phyloP scores from a whole-genome alignment of 2,329 filamentous ascomycete genomes.

The Hyphodiscus sp. region DNA sequence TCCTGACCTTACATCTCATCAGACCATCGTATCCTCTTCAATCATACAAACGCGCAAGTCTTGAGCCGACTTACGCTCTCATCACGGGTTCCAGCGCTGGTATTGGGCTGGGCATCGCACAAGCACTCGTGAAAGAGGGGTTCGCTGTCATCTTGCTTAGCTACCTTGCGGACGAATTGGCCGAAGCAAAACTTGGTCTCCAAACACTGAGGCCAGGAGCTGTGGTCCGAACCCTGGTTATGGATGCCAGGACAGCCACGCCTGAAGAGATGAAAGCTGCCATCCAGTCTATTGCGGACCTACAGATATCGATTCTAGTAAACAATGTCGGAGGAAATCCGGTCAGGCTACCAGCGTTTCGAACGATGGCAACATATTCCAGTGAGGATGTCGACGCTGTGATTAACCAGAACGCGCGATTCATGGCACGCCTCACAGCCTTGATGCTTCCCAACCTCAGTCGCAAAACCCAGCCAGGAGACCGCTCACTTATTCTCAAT shows the following conservation, averaged over 20 bases:
- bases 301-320: constrained; percentile 30
- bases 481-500: too few relatives aligned
- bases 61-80: constrained; percentile 26
- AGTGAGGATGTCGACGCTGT: constrained; percentile 27
- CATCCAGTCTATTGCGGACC: constrained; percentile 17
- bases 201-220: constrained; percentile 17
- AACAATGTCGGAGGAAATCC: constrained; percentile 31
- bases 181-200: constrained; percentile 22
- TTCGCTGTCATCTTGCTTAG: constrained; percentile 32
- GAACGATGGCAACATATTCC: constrained; percentile 24
- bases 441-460: constrained; percentile 22
- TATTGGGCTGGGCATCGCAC: constrained; percentile 31
- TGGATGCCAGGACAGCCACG: constrained; percentile 28
- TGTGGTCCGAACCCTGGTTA: constrained; percentile 27
- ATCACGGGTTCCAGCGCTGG: constrained; percentile 33
- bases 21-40: constrained; percentile 18
- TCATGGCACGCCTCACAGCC: constrained; percentile 32
- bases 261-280: constrained; percentile 23
- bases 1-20: constrained; percentile 22
- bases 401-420: constrained; percentile 31
- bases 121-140: constrained; percentile 29
- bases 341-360: constrained; percentile 24
- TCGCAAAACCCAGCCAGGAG: too few relatives aligned
- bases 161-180: constrained; percentile 28
- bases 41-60: constrained; percentile 21